Base-by-base conservation (phyloP, 768 basidiomycete species). In the Grammothele lineata region DNA sequence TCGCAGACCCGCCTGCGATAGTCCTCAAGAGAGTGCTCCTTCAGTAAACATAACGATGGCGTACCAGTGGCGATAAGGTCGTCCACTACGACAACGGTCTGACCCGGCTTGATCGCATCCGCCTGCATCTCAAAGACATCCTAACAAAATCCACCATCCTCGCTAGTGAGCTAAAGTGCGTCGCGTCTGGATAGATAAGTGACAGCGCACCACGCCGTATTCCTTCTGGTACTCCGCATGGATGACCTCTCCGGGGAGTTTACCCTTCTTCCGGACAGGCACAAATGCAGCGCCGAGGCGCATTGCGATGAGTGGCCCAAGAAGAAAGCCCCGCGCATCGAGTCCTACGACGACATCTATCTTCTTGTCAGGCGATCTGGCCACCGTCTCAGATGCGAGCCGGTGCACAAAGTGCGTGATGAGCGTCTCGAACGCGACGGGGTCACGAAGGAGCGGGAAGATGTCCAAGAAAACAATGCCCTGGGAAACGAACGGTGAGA, bases 111-210 rank as follows among this genome's bases (percentile, higher is more conserved):
- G 61, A 99, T 89, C 9, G 87, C 83, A 43, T 84, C 89, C 17
- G 78, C 75, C 68, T 98, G 96, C 80, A 98, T 93, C 68, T 98
- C 92, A 58, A 98, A 96, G n/a, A 77, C 71, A 61, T 98, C 95
- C 91, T 93, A 48, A 7, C 7, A 7, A 7, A 14, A 30, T 30
- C 15, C 41, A 32, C 37, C 17, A 37, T 23, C 24, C 33, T 39
- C 4, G 32, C 14, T 11, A 14, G 35, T 37, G 10, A 42, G 17
- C 23, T 14, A 30, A 30, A 7, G 8, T 14, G 27, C n/a, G n/a
- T n/a, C n/a, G n/a, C n/a, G n/a, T n/a, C n/a, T n/a, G n/a, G 27
- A 30, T 30, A 7, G 27, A n/a, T 30, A 14, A 30, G 14, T 7
- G 27, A 30, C 8, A 7, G 68, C 83, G 62, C 56, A 92, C 91